Evolutionary conservation across 2,329 filamentous ascomycete species (phyloP), one percentile per base, ranked within the genome.

Genomic region (Fusarium solani-melongenae): DNA sequence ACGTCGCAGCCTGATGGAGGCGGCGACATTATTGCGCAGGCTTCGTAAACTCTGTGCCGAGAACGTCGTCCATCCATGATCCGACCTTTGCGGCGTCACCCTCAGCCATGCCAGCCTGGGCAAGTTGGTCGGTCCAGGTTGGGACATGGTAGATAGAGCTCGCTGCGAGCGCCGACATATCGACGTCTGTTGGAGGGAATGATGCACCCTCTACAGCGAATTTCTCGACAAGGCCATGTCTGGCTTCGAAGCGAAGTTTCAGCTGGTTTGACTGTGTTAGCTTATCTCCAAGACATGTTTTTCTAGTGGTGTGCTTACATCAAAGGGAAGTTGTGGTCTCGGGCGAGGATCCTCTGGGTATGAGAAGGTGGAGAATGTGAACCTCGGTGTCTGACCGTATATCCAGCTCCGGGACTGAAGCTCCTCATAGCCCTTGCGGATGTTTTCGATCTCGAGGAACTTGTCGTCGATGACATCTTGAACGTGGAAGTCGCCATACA

Each of bases 321-420:
- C 81, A 14, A 83, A 79, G 1, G 89, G 88, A 14, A 89, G 69
- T 0, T 80, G 76, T 1, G 90, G 89, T 41, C 90, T 84, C 67
- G 87, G 82, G 64, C 91, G 83, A 64, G 89, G 84, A 82, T 93
- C 86, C 46, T 90, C 85, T 71, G 90, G 85, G 70, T 87, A 88
- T 39, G 92, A 83, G 80, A 88, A 84, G 5, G 88, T 91, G 5
- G 89, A 90, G 74, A 96, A 91, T 9, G 88, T 90, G 81, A 98
- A 98, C 64, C 92, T 92, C 1, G 95, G 95, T 2, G 95, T 98
- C 83, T 98, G 95, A 3, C 89, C 89, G 82, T 92, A 98, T 66
- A 92, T 92, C 94, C 95, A 98, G 12, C 91, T 89, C 5, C 84
- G 82, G 0, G 91, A 92, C 87, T 91, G 73, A 39, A 76, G 57